Base-by-base conservation (phyloP, 2,329 filamentous ascomycete genomes). In the Dactylellina haptotyla region DNA sequence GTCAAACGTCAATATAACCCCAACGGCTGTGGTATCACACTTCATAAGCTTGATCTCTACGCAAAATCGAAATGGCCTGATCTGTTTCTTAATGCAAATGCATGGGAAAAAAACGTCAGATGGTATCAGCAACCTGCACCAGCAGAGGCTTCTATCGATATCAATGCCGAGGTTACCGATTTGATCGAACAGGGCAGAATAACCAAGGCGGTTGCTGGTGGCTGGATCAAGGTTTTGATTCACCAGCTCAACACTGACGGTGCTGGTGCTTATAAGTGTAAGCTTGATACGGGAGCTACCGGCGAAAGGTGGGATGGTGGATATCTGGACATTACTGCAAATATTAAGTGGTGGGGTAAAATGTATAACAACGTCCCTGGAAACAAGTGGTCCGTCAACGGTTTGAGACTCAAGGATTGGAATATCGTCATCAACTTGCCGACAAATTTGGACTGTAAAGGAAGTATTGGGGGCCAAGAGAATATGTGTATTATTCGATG, bases 191-290 rank as follows among this genome's bases (percentile, higher is more conserved):
- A 25, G 4, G 32, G 32, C 1, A 57, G 32, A 26, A 37, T 57
- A 3, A 18, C 53, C 3, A 41, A 10, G 3, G 53, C 53, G 8
- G n/a, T 9, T 4, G 53, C 53, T 5, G 32, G 32, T 1, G 53
- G 53, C 14, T 43, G 23, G 18, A 23, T 57, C 25, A 57, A 57
- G 76, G 32, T 28, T 18, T 25, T 28, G 43, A 12, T 48, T 20
- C 43, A 59, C 12, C 56, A 59, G 34, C 5, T 59, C 1, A 59
- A 59, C 26, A 12, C 41, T 4, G 56, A 59, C 16, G 56, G 56
- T 48, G 56, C 14, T 37, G 56, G 56, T 30, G 39, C 56, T 9
- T 59, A 46, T 28, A 59, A 14, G n/a, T 59, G 56, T 25, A 59
- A 32, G 26, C 6, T 59, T 16, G 56, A 59, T 25, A 12, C 4